phyloP scores from a whole-genome alignment of 306 rosid species.

The Prosopis cineraria region DNA sequence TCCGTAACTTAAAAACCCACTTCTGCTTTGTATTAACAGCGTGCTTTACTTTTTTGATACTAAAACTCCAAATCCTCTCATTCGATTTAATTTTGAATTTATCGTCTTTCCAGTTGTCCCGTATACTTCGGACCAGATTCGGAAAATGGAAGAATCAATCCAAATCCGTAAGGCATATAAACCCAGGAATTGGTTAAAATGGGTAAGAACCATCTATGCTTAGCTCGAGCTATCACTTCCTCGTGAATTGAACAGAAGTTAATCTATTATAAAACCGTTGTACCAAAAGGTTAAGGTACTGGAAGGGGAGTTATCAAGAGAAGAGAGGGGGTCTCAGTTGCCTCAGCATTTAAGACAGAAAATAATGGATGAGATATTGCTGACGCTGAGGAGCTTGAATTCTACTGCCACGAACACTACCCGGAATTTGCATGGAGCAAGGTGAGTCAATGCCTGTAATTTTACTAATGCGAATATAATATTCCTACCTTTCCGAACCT shows the following conservation, averaged over 20 bases:
- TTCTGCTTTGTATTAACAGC: conserved; percentile 16
- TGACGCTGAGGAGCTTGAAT: conserved; percentile 61
- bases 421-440: conserved; percentile 52
- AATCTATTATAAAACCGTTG: conserved; percentile 20
- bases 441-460: conserved; percentile 50
- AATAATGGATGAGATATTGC: conserved; percentile 65
- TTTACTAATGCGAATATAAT: neutral
- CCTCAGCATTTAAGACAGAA: conserved; percentile 72
- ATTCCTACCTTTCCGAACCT: neutral
- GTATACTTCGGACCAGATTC: conserved; percentile 90
- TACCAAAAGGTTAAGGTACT: conserved; percentile 66
- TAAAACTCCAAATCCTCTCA: neutral
- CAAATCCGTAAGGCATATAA: conserved; percentile 66
- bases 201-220: conserved; percentile 51
- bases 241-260: conserved; percentile 26
- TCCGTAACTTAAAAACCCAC: conserved; percentile 11
- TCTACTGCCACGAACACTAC: conserved; percentile 35
- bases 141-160: conserved; percentile 81
- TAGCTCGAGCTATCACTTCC: conserved; percentile 21
- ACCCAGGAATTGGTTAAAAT: conserved; percentile 67
- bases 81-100: conserved; percentile 16
- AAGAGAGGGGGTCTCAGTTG: conserved; percentile 50
- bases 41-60: conserved; percentile 19
- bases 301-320: conserved; percentile 56
- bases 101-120: conserved; percentile 50